Evolutionary conservation across 1,139 yeast species (phyloP), one percentile per base, ranked within the genome.

Genomic region (Zygosaccharomyces pseudobailii): DNA sequence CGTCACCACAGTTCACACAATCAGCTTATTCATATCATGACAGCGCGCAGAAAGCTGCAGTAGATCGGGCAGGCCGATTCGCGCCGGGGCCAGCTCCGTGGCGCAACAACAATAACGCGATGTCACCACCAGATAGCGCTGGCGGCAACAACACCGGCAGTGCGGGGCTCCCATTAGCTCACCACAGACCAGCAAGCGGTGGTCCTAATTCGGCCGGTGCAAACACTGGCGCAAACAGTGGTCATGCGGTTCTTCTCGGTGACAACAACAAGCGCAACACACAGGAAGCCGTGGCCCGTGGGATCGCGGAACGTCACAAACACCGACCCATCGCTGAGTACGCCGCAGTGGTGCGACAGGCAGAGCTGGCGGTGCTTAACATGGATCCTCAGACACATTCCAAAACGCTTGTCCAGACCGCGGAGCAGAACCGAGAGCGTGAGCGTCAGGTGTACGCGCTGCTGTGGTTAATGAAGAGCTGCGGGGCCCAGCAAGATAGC

Each of bases 371-470:
- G 8, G 62, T 60, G 20, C 47, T 63, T 28, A 61, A 59, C 35
- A 57, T 63, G 58, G 62, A 62, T 45, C 45, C 61, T 2, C 49
- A 55, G 27, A 52, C 54, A 9, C 58, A 57, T 33, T 52, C 66
- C 9, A 64, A 62, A 52, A 50, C 66, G 3, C 51, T 56, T 4
- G 53, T 62, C 19, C 67, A 63, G 45, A 46, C 52, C 9, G 65
- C 66, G 17, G 68, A 64, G 49, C 67, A 62, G 42, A 56, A 54
- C 43, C 77, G 77, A 41, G 94, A 86, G 55, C 74, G 82, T 49
- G 82, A 80, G 55, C 76, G 87, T 47, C 96, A 87, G 63, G 71
- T 86, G 1, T 86, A 87, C 66, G 96, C 92, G 5, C 77, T 87
- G 78, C 78, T 85, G 1, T 87, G 95, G 88, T 70, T 89, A 32